phyloP scores from a whole-genome alignment of 768 basidiomycete genomes.

The Boletus tylopilopsis region DNA sequence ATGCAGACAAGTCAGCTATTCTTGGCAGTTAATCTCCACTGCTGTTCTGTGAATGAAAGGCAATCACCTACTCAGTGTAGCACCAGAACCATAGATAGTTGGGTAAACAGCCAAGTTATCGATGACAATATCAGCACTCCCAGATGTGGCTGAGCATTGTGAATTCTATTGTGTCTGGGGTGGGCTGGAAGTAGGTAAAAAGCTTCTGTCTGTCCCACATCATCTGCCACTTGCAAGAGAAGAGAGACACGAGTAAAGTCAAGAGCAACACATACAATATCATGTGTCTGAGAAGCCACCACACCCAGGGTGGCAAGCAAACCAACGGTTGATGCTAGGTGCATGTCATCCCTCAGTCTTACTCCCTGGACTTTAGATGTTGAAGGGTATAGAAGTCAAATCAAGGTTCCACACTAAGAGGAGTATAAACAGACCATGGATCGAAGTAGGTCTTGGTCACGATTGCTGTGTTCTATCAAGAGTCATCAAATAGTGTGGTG shows the following conservation, averaged over 20 bases:
- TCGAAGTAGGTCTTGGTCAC: too few relatives aligned
- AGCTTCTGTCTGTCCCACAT: slow-evolving; percentile 32
- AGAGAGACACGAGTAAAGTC: background rate
- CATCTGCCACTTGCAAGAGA: slow-evolving; percentile 50
- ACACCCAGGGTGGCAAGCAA: slow-evolving; percentile 19
- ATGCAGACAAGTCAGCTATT: slow-evolving; percentile 69
- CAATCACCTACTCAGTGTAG: slow-evolving; percentile 48
- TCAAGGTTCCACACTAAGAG: too few relatives aligned
- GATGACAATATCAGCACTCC: slow-evolving; percentile 59
- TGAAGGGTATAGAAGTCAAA: too few relatives aligned
- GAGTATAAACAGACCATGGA: too few relatives aligned
- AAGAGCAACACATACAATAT: slow-evolving; percentile 38
- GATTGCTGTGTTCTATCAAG: too few relatives aligned
- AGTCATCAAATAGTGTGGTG: too few relatives aligned
- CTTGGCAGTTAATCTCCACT: slow-evolving; percentile 1
- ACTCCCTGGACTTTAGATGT: too few relatives aligned
- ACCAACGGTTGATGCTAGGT: slow-evolving; percentile 11
- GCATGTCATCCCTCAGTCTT: slow-evolving; percentile 10
- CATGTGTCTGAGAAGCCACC: slow-evolving; percentile 47
- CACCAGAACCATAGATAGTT: slow-evolving; percentile 64
- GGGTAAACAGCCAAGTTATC: slow-evolving; percentile 56
- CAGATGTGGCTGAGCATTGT: slow-evolving; percentile 47
- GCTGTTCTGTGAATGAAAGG: background rate
- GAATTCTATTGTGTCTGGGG: slow-evolving; percentile 31
- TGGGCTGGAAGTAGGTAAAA: slow-evolving; percentile 30